phyloP scores from a whole-genome alignment of 2,329 filamentous ascomycete species.

The Fusarium euwallaceae region DNA sequence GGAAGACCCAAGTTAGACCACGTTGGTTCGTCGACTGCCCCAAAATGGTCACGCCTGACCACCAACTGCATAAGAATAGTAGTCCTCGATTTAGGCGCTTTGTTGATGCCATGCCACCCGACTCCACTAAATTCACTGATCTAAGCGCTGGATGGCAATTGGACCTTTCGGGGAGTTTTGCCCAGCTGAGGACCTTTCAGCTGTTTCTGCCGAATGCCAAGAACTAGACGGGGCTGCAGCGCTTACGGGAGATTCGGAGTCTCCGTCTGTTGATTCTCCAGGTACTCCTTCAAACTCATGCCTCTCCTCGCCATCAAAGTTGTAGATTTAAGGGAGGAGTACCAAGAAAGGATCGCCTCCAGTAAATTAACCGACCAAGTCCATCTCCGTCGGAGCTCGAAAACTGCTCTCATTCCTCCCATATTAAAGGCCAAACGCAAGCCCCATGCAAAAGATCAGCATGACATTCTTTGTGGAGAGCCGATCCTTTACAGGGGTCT shows the following conservation, averaged over 20 bases:
- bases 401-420: neutral
- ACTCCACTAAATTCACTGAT: neutral
- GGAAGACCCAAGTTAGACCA: neutral
- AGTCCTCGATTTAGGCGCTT: neutral
- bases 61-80: neutral
- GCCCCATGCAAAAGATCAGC: neutral
- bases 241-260: neutral
- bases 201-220: neutral
- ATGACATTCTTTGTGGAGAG: slow-evolving; percentile 1
- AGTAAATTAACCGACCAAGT: neutral
- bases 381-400: neutral
- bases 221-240: neutral
- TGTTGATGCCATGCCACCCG: neutral
- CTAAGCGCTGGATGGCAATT: neutral
- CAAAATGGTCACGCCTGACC: neutral
- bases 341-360: neutral
- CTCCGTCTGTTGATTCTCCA: neutral
- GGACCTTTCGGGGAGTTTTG: neutral
- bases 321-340: neutral
- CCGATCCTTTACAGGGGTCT: slow-evolving; percentile 5
- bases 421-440: neutral
- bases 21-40: neutral
- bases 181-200: neutral
- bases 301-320: neutral
- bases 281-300: neutral